These are phyloP conservation scores for Pythium sp. DNA, from an alignment of 352 stramenopile genomes.

Conservation along the genomic window DNA sequence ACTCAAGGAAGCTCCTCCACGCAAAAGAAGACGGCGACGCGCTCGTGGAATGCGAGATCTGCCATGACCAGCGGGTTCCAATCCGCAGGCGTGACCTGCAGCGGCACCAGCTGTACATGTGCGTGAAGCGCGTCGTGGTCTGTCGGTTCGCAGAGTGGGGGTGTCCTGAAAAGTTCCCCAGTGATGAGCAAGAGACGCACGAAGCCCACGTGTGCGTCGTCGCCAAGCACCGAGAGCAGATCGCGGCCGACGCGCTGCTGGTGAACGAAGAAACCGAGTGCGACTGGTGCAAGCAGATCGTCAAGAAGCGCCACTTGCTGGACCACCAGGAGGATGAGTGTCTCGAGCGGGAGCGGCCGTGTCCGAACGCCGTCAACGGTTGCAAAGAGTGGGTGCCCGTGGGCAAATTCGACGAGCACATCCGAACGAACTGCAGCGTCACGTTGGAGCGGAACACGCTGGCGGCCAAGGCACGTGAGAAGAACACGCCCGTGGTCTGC, in stretches of 20 bases:
- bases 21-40: constrained; percentile 37
- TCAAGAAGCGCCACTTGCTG: constrained; percentile 66
- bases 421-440: constrained; percentile 46
- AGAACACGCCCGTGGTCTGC: constrained; percentile 42
- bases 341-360: constrained; percentile 57
- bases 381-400: constrained; percentile 74
- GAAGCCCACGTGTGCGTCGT: constrained; percentile 46
- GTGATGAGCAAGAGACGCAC: constrained; percentile 35
- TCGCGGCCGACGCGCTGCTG: constrained; percentile 34
- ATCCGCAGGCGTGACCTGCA: constrained; percentile 37
- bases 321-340: constrained; percentile 84
- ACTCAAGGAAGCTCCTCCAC: constrained; percentile 40
- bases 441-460: constrained; percentile 55
- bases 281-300: constrained; percentile 59
- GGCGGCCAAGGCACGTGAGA: constrained; percentile 40
- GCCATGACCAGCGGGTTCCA: constrained; percentile 27
- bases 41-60: constrained; percentile 38
- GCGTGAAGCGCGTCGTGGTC: constrained; percentile 38
- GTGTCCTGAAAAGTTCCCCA: constrained; percentile 37
- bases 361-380: constrained; percentile 53
- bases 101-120: constrained; percentile 44
- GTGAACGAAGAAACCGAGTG: constrained; percentile 58
- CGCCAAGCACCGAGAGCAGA: constrained; percentile 30
- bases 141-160: constrained; percentile 55
- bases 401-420: constrained; percentile 46